Percentiles rank a stretch among this genome's conserved stretches.
Conservation (phyloP, 805 yeast genomes). For the Jamesozyma jinghongensis region DNA sequence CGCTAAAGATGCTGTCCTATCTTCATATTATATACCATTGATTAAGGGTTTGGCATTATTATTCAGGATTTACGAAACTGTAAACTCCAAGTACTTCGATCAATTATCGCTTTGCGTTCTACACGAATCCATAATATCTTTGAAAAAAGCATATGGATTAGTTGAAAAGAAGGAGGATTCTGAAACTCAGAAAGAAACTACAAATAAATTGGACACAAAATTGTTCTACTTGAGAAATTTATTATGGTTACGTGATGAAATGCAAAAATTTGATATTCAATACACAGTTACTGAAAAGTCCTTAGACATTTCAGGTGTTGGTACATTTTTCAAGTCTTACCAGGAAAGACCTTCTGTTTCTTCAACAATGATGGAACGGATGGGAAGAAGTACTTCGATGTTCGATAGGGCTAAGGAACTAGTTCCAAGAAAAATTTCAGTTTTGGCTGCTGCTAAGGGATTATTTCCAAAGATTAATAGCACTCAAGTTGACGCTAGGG, state of each 20-base stretch:
- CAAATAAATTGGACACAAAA: conserved; percentile 40
- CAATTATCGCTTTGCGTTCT: conserved; percentile 83
- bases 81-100: conserved; percentile 72
- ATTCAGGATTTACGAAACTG: conserved; percentile 69
- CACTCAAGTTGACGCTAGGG: conserved; percentile 70
- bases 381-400: too few relatives aligned
- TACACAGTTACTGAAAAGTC: conserved; percentile 55
- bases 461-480: conserved; percentile 47
- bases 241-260: conserved; percentile 57
- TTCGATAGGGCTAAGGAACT: too few relatives aligned
- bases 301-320: conserved; percentile 74
- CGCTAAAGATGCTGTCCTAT: not conserved
- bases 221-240: conserved; percentile 66
- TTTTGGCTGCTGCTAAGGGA: conserved; percentile 9
- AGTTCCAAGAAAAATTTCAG: not conserved
- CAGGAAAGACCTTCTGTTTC: conserved; percentile 14
- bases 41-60: conserved; percentile 58
- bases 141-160: conserved; percentile 44
- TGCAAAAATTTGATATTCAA: conserved; percentile 73
- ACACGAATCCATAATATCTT: conserved; percentile 60
- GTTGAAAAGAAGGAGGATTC: conserved; percentile 40
- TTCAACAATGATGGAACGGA: too few relatives aligned
- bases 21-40: conserved; percentile 59
- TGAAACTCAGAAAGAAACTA: not conserved
- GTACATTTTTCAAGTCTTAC: conserved; percentile 39